These are phyloP conservation scores for Primulina eburnea DNA, from an alignment of 257 asterid genomes.

Conservation along the genomic window DNA sequence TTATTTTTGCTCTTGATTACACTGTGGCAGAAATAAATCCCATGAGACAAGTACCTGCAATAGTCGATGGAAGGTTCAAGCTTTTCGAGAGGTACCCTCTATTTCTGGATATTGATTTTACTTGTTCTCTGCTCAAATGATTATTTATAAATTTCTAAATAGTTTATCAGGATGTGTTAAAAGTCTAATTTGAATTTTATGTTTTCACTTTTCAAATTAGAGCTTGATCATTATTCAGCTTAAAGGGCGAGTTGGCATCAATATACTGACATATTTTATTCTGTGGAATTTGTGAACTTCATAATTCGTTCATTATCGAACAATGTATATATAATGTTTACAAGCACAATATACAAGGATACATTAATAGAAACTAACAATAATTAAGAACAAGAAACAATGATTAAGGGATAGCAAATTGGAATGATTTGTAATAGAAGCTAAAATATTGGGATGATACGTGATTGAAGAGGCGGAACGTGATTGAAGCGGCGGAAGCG, in stretches of 20 bases:
- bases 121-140: background rate
- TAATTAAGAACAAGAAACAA: too few species aligned
- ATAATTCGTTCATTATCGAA: too few species aligned
- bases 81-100: constrained; percentile 73
- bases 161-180: background rate
- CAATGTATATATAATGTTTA: too few species aligned
- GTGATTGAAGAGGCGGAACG: too few species aligned
- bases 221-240: background rate
- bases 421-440: too few species aligned
- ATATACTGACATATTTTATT: too few species aligned
- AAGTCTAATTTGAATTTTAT: background rate
- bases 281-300: too few species aligned
- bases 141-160: background rate
- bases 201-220: background rate
- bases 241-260: background rate
- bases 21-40: constrained; percentile 62
- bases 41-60: constrained; percentile 77
- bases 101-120: background rate
- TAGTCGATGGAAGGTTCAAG: constrained; percentile 81
- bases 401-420: too few species aligned
- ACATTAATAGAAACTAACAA: too few species aligned
- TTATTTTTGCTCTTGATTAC: background rate
- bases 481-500: too few species aligned
- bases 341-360: too few species aligned
- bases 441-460: too few species aligned